Evolutionary conservation across 371 early-diverging fungal genomes (phyloP).

Genomic region (Syncephalastrum racemosum): DNA sequence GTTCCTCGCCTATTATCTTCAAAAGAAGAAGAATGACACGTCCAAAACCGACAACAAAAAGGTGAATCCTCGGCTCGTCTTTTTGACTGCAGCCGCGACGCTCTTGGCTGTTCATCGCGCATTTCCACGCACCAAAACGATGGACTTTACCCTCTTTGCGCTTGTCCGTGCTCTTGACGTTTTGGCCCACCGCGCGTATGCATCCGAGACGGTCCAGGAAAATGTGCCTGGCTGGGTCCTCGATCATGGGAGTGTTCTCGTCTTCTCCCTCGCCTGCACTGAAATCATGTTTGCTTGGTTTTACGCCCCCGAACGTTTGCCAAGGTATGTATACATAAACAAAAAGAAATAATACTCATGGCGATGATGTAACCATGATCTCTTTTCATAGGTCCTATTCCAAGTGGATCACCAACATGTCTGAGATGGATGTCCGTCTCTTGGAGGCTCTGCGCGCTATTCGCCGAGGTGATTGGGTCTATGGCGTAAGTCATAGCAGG

Average conservation of each 20-base stretch:
- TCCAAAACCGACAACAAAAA: background rate
- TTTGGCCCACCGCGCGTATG: conserved; percentile 43
- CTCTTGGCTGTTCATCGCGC: conserved; percentile 29
- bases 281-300: conserved; percentile 71
- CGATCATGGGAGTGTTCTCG: conserved; percentile 54
- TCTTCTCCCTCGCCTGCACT: conserved; percentile 57
- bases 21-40: conserved; percentile 5
- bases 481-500: conserved; percentile 37
- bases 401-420: conserved; percentile 64
- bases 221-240: conserved; percentile 48
- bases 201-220: conserved; percentile 32
- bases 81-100: conserved; percentile 29
- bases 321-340: conserved; percentile 42
- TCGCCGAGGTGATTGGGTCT: conserved; percentile 42
- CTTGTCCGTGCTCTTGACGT: conserved; percentile 61
- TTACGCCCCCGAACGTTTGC: conserved; percentile 52
- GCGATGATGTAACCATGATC: background rate
- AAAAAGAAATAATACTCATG: background rate
- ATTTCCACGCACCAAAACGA: conserved; percentile 44
- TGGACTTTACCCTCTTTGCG: conserved; percentile 63
- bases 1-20: conserved; percentile 15
- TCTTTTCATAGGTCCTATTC: conserved; percentile 49
- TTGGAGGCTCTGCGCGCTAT: conserved; percentile 48
- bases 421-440: conserved; percentile 58
- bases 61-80: conserved; percentile 13